These are phyloP conservation scores for Glarea lozoyensis DNA, from an alignment of 495 filamentous ascomycete species.

Conservation along the genomic window DNA sequence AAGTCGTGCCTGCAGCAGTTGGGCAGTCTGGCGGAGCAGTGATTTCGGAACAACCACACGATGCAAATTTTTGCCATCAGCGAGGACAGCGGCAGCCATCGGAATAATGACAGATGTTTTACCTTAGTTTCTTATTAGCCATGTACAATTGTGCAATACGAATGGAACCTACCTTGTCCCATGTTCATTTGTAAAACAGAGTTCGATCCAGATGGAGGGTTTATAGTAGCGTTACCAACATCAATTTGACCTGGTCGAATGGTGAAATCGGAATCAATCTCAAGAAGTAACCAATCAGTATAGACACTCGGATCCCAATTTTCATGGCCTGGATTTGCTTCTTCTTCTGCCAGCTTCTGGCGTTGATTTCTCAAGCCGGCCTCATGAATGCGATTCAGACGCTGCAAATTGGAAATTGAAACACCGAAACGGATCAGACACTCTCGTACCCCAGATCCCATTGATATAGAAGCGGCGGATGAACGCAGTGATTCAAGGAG, in stretches of 20 bases:
- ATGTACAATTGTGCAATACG: conserved; percentile 5
- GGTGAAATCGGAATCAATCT: conserved; percentile 46
- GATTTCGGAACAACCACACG: conserved; percentile 17
- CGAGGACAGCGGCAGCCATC: conserved; percentile 9
- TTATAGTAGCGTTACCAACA: conserved; percentile 42
- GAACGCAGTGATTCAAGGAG: conserved; percentile 46
- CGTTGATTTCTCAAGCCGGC: conserved; percentile 19
- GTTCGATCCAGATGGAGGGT: conserved; percentile 33
- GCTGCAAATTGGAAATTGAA: conserved; percentile 35
- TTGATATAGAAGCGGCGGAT: conserved; percentile 21
- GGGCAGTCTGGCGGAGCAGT: conserved; percentile 10
- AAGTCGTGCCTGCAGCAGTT: conserved; percentile 5
- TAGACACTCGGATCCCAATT: conserved; percentile 39
- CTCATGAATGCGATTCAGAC: conserved; percentile 28
- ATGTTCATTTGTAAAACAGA: conserved; percentile 46
- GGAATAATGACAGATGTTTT: conserved; percentile 18
- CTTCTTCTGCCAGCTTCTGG: conserved; percentile 28
- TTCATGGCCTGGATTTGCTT: conserved; percentile 34
- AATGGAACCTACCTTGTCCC: conserved; percentile 19
- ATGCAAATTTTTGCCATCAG: conserved; percentile 4
- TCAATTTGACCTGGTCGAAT: conserved; percentile 42
- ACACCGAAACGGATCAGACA: conserved; percentile 33
- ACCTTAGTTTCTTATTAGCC: conserved; percentile 1
- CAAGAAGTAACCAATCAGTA: conserved; percentile 49
- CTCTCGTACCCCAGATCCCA: conserved; percentile 36